Conservation (phyloP, 2,329 filamentous ascomycete species). For the Ophiostoma piceae region DNA sequence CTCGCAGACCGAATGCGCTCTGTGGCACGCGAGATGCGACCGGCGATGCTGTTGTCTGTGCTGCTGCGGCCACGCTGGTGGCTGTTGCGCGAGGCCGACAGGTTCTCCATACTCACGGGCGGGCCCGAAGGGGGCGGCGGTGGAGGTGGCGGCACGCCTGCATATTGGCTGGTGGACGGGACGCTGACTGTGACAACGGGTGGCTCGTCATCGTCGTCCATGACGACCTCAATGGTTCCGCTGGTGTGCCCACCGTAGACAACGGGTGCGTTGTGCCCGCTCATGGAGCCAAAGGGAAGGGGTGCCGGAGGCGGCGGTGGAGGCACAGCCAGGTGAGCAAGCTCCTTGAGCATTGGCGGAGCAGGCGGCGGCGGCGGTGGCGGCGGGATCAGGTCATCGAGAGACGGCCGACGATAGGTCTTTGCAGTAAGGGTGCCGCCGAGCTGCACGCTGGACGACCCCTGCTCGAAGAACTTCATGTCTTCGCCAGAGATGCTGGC, state of each 20-base stretch:
- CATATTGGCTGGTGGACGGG: neutral
- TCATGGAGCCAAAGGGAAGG: conserved; percentile 41
- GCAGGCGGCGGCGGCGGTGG: conserved; percentile 53
- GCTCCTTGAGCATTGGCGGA: conserved; percentile 55
- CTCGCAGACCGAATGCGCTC: conserved; percentile 58
- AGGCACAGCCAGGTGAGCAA: conserved; percentile 56
- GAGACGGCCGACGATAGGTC: conserved; percentile 41
- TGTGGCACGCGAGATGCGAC: conserved; percentile 52
- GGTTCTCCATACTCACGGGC: neutral
- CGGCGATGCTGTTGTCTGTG: conserved; percentile 48
- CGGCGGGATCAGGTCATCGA: conserved; percentile 47
- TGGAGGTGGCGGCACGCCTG: neutral
- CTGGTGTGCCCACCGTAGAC: conserved; percentile 44
- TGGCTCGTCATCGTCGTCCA: conserved; percentile 51
- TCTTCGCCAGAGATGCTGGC: conserved; percentile 18
- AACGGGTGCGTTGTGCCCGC: conserved; percentile 33
- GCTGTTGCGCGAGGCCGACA: conserved; percentile 24
- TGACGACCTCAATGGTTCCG: conserved; percentile 61
- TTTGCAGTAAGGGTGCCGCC: neutral
- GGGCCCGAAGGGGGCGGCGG: neutral
- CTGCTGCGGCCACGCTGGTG: conserved; percentile 56
- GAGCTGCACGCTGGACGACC: conserved; percentile 32
- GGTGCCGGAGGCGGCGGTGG: conserved; percentile 59
- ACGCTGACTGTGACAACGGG: conserved; percentile 20
- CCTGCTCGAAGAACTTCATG: conserved; percentile 32